Evolutionary conservation across 192 early-diverging fungal species (phyloP), one percentile per base, ranked within the genome.

Genomic region (Gryganskiella cystojenkinii): DNA sequence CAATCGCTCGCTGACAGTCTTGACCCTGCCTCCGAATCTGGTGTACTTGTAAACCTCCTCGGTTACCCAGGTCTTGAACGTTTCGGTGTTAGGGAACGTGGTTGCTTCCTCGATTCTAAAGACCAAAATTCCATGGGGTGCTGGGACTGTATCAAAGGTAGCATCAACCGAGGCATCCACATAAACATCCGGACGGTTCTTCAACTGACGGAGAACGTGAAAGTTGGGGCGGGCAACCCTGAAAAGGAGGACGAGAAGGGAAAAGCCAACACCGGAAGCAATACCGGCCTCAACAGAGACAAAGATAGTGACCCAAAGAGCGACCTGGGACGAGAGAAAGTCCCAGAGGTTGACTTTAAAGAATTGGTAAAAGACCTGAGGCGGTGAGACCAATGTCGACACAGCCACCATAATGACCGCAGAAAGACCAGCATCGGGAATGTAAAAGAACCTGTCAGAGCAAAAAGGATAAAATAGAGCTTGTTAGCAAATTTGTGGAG

Each of bases 211-310:
- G 11, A 95, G 70, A 13, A 83, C 42, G 25, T 83, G 71, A 61
- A 85, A 80, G 30, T 81, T 80, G 17, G 94, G 92, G 19, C 90
- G 85, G 27, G 96, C 93, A 27, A 94, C 76, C 27, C 95, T 84
- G 74, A 91, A 84, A 24, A 98, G 84, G 8, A 95, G 81, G 45
- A 98, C 81, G 0, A 93, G 73, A 6, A 90, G 79, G 0, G 95
- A 90, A 49, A 92, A 82, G 3, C 71, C 90, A 1, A 95, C 90
- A 3, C 93, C 85, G 9, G 89, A 83, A 69, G 95, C 95, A 61
- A 98, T 94, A 51, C 91, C 92, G 30, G 84, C 87, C 80, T 89
- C 85, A 37, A 87, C 80, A 33, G 83, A 81, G 25, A 83, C 71
- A 71, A 94, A 88, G 58, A 93, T 78, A 20, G 91, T 88, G 57